Evolutionary conservation across 768 basidiomycete species (phyloP).

Genomic region (Kockovaella imperatae): DNA sequence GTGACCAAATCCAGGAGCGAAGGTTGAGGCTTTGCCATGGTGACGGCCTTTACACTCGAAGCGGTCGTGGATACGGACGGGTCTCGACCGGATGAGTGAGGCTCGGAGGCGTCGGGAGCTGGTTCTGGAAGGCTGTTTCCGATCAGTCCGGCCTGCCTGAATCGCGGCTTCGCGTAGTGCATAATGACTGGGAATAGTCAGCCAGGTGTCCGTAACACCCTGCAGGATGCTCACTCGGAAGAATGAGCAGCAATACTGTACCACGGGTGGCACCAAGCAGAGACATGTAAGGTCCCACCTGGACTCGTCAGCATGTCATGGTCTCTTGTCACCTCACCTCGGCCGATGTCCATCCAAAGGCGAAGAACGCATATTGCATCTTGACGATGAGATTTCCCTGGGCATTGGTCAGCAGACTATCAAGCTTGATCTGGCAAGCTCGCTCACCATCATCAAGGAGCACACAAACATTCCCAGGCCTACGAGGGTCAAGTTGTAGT

Average conservation of each 20-base stretch:
- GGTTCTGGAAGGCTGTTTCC: neutral
- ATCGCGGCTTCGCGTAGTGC: conserved; percentile 35
- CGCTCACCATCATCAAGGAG: conserved; percentile 57
- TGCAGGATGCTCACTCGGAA: conserved; percentile 30
- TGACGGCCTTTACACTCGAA: too few species aligned
- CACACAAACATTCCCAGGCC: conserved; percentile 60
- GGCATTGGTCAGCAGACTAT: neutral
- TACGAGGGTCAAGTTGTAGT: conserved; percentile 67
- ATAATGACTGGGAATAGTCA: conserved; percentile 24
- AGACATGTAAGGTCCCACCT: conserved; percentile 43
- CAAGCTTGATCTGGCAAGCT: neutral
- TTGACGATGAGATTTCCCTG: conserved; percentile 37
- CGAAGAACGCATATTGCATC: conserved; percentile 35
- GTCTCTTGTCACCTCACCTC: conserved; percentile 18
- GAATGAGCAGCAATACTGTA: conserved; percentile 28
- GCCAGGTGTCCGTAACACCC: neutral
- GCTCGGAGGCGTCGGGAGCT: conserved; percentile 4
- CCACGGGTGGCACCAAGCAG: conserved; percentile 24
- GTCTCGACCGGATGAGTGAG: conserved; percentile 50
- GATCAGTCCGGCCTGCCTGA: too few species aligned
- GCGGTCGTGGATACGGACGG: too few species aligned
- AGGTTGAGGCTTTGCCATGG: too few species aligned
- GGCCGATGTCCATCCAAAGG: conserved; percentile 39
- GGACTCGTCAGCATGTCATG: neutral
- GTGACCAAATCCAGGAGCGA: conserved; percentile 61